Percentiles rank a stretch among this genome's conserved stretches.
phyloP scores from a whole-genome alignment of 306 rosid species.

The Quercus bicolor region DNA sequence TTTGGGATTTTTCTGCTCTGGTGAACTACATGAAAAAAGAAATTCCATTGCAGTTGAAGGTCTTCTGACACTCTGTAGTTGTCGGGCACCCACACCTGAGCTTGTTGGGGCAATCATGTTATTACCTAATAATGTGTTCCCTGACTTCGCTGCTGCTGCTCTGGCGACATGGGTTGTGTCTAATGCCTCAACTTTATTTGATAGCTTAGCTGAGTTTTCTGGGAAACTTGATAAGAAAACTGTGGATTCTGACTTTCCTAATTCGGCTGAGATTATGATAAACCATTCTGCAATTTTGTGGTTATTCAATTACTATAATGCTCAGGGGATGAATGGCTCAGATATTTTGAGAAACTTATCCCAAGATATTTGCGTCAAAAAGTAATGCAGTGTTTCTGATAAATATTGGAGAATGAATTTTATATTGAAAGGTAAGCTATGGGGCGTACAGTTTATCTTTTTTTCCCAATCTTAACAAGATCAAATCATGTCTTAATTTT shows the following conservation, averaged over 20 bases:
- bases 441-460: neutral
- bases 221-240: slow-evolving; percentile 21
- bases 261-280: slow-evolving; percentile 12
- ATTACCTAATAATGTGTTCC: slow-evolving; percentile 23
- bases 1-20: slow-evolving; percentile 16
- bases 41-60: slow-evolving; percentile 27
- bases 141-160: slow-evolving; percentile 24
- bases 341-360: neutral
- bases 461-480: neutral
- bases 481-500: neutral
- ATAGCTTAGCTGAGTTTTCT: slow-evolving; percentile 17
- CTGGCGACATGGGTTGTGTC: slow-evolving; percentile 28
- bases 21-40: slow-evolving; percentile 21
- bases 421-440: neutral
- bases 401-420: neutral
- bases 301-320: slow-evolving; percentile 24
- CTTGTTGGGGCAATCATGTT: slow-evolving; percentile 36
- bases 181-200: slow-evolving; percentile 15
- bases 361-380: slow-evolving; percentile 1
- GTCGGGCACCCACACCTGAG: slow-evolving; percentile 26
- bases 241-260: neutral
- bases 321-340: slow-evolving; percentile 18
- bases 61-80: slow-evolving; percentile 24
- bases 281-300: slow-evolving; percentile 31
- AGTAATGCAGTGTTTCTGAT: neutral